Percentiles rank a stretch among this genome's conserved stretches.
phyloP scores from a whole-genome alignment of 2,329 filamentous ascomycete species.

The Aspergillus sp. region DNA sequence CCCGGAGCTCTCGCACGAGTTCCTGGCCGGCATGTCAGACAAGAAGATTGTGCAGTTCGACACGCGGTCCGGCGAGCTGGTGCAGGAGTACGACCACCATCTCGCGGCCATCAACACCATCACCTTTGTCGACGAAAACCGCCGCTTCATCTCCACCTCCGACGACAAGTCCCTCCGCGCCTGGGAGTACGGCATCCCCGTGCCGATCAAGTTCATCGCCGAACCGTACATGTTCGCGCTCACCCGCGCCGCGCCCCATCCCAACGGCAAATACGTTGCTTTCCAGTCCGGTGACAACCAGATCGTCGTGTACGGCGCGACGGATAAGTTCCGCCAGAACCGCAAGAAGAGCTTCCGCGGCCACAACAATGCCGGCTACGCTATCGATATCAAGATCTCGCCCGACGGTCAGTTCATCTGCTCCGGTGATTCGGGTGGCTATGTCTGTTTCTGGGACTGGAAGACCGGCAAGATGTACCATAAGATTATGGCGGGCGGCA shows the following conservation, averaged over 20 bases:
- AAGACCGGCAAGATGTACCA: constrained; percentile 99
- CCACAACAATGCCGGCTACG: constrained; percentile 93
- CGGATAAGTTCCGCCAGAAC: constrained; percentile 95
- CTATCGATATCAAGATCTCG: constrained; percentile 82
- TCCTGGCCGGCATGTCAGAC: constrained; percentile 94
- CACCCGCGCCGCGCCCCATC: constrained; percentile 80
- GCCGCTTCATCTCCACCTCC: constrained; percentile 95
- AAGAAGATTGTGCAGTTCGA: constrained; percentile 99
- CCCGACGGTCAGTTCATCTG: constrained; percentile 90
- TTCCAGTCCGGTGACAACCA: constrained; percentile 95
- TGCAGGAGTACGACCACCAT: constrained; percentile 98
- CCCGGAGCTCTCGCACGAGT: constrained; percentile 75
- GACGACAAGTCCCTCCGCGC: constrained; percentile 95
- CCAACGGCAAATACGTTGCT: constrained; percentile 88
- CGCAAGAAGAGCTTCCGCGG: constrained; percentile 94
- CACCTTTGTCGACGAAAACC: constrained; percentile 89
- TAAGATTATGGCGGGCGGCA: constrained; percentile 73
- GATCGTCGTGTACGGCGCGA: constrained; percentile 90
- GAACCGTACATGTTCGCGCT: constrained; percentile 98
- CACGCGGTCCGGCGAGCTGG: constrained; percentile 74
- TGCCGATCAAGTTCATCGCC: constrained; percentile 97
- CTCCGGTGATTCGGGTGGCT: constrained; percentile 83
- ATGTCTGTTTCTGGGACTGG: constrained; percentile 97
- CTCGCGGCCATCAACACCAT: constrained; percentile 97
- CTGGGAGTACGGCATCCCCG: constrained; percentile 98